Evolutionary conservation across 108 stramenopile species (phyloP), one percentile per base, ranked within the genome.

Genomic region (Nitzschia sp.): DNA sequence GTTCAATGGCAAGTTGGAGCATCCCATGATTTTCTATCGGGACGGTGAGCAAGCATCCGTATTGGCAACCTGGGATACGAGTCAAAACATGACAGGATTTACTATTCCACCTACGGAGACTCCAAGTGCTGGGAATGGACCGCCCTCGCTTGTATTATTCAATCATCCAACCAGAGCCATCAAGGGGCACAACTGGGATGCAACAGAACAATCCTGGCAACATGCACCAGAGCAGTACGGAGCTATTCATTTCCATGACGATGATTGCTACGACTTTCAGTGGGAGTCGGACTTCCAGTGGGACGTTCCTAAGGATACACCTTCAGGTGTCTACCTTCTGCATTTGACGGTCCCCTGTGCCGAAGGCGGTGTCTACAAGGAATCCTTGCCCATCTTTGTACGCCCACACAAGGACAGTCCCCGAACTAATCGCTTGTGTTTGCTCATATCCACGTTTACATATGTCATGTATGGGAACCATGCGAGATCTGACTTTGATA

Each of bases 391-490:
- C 19, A n/a, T 67, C 0, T 62, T 60, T 38, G 41, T 73, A 41
- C 41, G 62, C 21, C 38, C 56, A 21, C 67, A 46, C 39, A 42
- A 24, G 8, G 17, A 24, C 7, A 24, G 0, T 14, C 19, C 39
- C 8, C 39, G 53, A 21, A 40, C 29, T 20, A 53, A 24, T 19
- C 48, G 26, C n/a, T 37, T 68, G 20, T 52, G 52, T 41, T 10
- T 75, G 19, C 50, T 75, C 29, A 56, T 70, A 39, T 63, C 73
- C 29, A 75, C 73, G 43, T 75, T 75, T 43, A 75, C 73, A 14
- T 75, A 75, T 50, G 43, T 70, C 53, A 62, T 75, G 43, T 75
- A 75, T 38, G 73, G 69, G 20, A 75, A 69, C 59, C 73, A 75
- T 61, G 68, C 67, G 11, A 59, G 73, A 24, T 37, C 67, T 12